Evolutionary conservation across 2,329 filamentous ascomycete species (phyloP).

Genomic region (Monilinia polystroma): DNA sequence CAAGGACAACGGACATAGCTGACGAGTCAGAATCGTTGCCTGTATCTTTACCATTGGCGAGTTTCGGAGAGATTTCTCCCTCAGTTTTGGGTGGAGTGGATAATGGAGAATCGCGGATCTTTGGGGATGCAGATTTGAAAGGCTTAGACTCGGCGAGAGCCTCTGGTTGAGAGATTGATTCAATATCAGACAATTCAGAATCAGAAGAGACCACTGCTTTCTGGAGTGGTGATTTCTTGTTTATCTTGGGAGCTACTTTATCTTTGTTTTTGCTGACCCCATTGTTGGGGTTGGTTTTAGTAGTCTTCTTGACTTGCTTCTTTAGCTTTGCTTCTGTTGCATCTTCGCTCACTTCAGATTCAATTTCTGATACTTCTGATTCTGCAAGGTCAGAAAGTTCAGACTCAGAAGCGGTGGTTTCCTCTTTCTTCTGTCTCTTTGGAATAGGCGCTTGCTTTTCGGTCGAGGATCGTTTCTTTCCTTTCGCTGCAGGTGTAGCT

Average conservation of each 20-base stretch:
- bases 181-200: slow-evolving; percentile 5
- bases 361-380: slow-evolving; percentile 22
- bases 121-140: slow-evolving; percentile 25
- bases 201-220: background rate
- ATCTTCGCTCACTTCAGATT: slow-evolving; percentile 28
- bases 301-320: slow-evolving; percentile 10
- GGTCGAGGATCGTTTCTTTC: slow-evolving; percentile 43
- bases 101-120: slow-evolving; percentile 22
- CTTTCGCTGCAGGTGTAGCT: slow-evolving; percentile 43
- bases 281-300: background rate
- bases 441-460: slow-evolving; percentile 43
- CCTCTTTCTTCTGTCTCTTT: slow-evolving; percentile 39
- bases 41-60: slow-evolving; percentile 30
- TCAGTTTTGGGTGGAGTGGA: slow-evolving; percentile 22
- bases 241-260: slow-evolving; percentile 1
- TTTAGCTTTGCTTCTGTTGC: slow-evolving; percentile 22
- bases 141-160: background rate
- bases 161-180: slow-evolving; percentile 15
- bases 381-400: slow-evolving; percentile 17
- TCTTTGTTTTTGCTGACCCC: slow-evolving; percentile 17
- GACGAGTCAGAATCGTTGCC: slow-evolving; percentile 49
- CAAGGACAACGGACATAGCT: slow-evolving; percentile 73
- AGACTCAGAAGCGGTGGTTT: slow-evolving; percentile 27
- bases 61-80: slow-evolving; percentile 27
- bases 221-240: background rate